Evolutionary conservation across 2,329 filamentous ascomycete species (phyloP).

Genomic region (Trichophyton mentagrophytes): DNA sequence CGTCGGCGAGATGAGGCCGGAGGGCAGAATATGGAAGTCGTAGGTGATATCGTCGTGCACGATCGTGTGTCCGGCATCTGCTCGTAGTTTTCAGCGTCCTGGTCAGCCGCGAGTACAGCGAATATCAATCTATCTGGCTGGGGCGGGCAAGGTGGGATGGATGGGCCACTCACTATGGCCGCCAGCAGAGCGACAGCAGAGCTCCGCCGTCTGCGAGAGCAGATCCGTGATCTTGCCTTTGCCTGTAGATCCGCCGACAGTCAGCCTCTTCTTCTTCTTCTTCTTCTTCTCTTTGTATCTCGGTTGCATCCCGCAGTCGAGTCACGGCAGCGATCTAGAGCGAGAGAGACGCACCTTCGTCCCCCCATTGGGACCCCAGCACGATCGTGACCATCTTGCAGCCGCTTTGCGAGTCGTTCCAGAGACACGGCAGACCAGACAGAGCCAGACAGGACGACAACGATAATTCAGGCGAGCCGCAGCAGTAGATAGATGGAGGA

Average conservation of each 20-base stretch:
- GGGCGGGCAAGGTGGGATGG: not conserved
- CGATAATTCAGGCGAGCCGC: no score
- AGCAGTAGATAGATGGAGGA: no score
- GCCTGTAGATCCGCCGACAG: conserved; percentile 18
- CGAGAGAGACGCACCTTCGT: conserved; percentile 29
- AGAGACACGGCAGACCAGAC: not conserved
- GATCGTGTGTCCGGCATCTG: conserved; percentile 37
- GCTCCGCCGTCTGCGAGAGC: conserved; percentile 32
- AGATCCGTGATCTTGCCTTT: conserved; percentile 39
- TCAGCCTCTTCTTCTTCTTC: not conserved
- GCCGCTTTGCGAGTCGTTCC: no score
- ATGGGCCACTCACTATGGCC: conserved; percentile 30
- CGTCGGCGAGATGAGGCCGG: conserved; percentile 29
- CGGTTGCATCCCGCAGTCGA: not conserved
- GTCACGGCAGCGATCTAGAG: not conserved
- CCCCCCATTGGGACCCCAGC: conserved; percentile 37
- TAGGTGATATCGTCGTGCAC: conserved; percentile 35
- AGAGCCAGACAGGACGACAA: not conserved
- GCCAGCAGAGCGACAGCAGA: conserved; percentile 36
- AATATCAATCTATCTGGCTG: not conserved
- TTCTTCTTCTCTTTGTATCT: not conserved
- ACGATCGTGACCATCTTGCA: conserved; percentile 30
- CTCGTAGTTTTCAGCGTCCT: conserved; percentile 9
- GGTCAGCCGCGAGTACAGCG: not conserved
- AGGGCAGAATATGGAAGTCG: conserved; percentile 38